These are phyloP conservation scores for Aspergillus niger DNA, from an alignment of 2,329 filamentous ascomycete genomes.

Conservation along the genomic window DNA sequence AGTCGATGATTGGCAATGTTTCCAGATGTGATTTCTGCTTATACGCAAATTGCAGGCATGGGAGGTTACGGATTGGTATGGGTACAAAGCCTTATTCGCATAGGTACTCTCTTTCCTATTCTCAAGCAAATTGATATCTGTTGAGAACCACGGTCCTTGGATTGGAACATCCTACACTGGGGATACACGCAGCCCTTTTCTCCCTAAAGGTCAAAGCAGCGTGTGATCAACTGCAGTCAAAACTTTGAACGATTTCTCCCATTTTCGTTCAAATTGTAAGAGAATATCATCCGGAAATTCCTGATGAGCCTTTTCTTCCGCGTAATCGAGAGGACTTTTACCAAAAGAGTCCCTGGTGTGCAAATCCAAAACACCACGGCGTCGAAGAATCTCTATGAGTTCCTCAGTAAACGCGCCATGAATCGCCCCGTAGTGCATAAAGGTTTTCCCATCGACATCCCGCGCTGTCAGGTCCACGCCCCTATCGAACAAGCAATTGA, in stretches of 20 bases:
- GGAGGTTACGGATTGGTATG: slow-evolving; percentile 7
- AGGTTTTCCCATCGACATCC: slow-evolving; percentile 15
- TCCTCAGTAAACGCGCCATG: slow-evolving; percentile 20
- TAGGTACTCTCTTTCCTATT: not conserved
- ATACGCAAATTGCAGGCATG: slow-evolving; percentile 7
- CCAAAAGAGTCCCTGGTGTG: slow-evolving; percentile 10
- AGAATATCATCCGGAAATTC: not conserved
- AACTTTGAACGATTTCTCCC: slow-evolving; percentile 9
- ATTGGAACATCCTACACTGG: not conserved
- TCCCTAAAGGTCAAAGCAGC: not conserved
- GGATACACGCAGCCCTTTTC: no score
- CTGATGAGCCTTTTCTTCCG: slow-evolving; percentile 11
- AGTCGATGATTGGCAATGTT: slow-evolving; percentile 5
- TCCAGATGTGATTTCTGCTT: slow-evolving; percentile 5
- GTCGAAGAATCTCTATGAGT: slow-evolving; percentile 13
- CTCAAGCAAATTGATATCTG: not conserved
- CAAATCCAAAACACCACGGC: slow-evolving; percentile 8
- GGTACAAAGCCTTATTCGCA: not conserved
- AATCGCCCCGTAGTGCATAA: slow-evolving; percentile 22
- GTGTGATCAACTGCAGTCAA: slow-evolving; percentile 2
- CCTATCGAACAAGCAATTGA: slow-evolving; percentile 13
- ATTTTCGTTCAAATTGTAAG: not conserved
- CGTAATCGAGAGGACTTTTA: slow-evolving; percentile 23
- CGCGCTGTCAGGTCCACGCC: slow-evolving; percentile 16
- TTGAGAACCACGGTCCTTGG: not conserved